Base-by-base conservation (phyloP, 176 grass and related monocot species). In the Melocanna baccifera region DNA sequence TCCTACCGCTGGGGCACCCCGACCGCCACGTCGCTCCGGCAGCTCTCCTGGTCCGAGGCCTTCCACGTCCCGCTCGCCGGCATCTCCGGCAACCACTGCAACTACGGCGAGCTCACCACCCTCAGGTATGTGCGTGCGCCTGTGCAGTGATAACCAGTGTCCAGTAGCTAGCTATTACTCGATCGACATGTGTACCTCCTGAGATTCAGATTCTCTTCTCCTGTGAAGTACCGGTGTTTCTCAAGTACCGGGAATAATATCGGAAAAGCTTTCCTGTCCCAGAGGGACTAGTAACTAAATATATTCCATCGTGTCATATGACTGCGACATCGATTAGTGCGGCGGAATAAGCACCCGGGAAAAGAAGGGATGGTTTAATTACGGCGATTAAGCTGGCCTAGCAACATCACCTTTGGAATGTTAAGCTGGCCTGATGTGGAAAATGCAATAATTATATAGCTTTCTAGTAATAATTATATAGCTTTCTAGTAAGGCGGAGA, bases 41-140 rank as follows among this genome's bases (percentile, higher is more conserved):
- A 98, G 67, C 89, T 92, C 12, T 95, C 91, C 18, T 98, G 96
- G 96, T 98, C 93, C 15, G 96, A 98, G 84, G 85, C 93, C 18
- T 95, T 98, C 75, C 87, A 98, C 85, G 77, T 87, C 40, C 85
- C 87, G 8, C 85, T 93, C 47, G 85, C 82, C 8, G 74, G 83
- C 67, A 80, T 98, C 56, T 83, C 91, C 30, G 53, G 79, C n/a
- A 13, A 68, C 62, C 9, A 18, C 30, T 80, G 87, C 68, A 64
- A 77, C 81, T 86, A 83, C 72, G 87, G 87, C 67, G 91, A 94
- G 1, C 92, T 95, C 78, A 75, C 14, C 85, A 19, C 75, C 85
- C 86, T 95, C 32, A 87, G 93, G 96, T 98, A 80, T 65, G 50
- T 13, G 50, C 62, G 23, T 26, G 37, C 34, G 51, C 67, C 18